A percentile compares a stretch with the other conserved stretches of the same genome.
Evolutionary conservation across 1,284 basidiomycete genomes (phyloP).

Genomic region (Butyriboletus appendiculatus): DNA sequence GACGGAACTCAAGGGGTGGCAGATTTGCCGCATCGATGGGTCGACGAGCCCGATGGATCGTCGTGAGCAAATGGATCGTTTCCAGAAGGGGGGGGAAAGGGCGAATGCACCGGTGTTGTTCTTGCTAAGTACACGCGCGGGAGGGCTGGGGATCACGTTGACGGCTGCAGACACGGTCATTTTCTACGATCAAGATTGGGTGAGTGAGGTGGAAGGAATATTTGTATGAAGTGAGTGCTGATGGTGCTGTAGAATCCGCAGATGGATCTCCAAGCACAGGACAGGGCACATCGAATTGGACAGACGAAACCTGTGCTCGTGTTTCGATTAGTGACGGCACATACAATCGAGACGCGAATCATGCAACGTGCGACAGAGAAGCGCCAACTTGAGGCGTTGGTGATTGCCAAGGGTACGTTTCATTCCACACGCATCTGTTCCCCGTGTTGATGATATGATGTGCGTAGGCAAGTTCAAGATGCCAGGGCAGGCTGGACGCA

Average conservation of each 20-base stretch:
- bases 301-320: constrained; percentile 89
- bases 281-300: constrained; percentile 94
- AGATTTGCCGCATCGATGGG: constrained; percentile 91
- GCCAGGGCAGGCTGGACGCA: constrained; percentile 49
- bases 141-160: constrained; percentile 91
- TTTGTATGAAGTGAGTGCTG: background rate
- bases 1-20: constrained; percentile 75
- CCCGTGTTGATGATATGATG: background rate
- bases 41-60: constrained; percentile 76
- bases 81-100: constrained; percentile 74
- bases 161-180: constrained; percentile 94
- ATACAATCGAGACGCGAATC: constrained; percentile 92
- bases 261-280: constrained; percentile 96
- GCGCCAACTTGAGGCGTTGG: constrained; percentile 88
- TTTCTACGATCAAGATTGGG: constrained; percentile 96
- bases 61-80: constrained; percentile 82
- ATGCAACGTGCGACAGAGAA: constrained; percentile 89
- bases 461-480: constrained; percentile 77
- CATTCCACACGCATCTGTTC: background rate
- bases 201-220: constrained; percentile 26
- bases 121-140: constrained; percentile 89
- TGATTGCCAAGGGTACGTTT: constrained; percentile 82
- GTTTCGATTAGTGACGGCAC: constrained; percentile 84
- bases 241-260: constrained; percentile 75
- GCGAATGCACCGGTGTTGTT: constrained; percentile 79